Base-by-base conservation (phyloP, 805 yeast species). In the Ogataea trehaloabstinens region DNA sequence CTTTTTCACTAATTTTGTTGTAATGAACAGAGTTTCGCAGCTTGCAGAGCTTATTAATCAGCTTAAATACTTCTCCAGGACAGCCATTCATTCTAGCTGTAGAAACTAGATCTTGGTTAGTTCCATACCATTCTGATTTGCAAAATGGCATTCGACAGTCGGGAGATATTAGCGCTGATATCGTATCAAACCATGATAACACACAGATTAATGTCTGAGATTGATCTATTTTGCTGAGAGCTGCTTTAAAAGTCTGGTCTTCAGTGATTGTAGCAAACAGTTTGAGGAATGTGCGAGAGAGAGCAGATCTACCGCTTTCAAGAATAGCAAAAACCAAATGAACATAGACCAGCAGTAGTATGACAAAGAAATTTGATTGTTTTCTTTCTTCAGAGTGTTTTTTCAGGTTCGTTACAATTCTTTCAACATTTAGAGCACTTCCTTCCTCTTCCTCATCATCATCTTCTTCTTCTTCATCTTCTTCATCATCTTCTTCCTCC, bases 121-220 rank as follows among this genome's bases (percentile, higher is more conserved):
- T 57, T 2, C 82, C 82, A 46, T 73, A 76, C 79, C 80, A 76
- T 15, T 58, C 66, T 7, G 74, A 71, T 20, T 65, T 68, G 54
- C 80, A 74, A 40, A 61, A 74, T 0, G 82, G 82, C 21, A 74
- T 49, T 13, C 82, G 56, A 46, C 76, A 75, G 53, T 76, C 82
- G 1, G 81, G 76, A 1, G 80, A 73, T 2, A 72, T 75, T 11
- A 77, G 58, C 1, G 82, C 78, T 20, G 75, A 61, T 4, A 76
- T 72, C 0, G 82, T 76, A 46, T 77, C 82, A 52, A 72, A 76
- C 82, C 82, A 77, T 0, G 80, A 70, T 12, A 77, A 51, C n/a
- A 74, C 76, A 24, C 70, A 68, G 5, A 74, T 70, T 20, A 73
- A 60, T 1, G 76, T 58, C 5, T 74, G 73, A 5, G 72, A 64